These are phyloP conservation scores for Cyberlindnera xishuangbannaensis DNA, from an alignment of 805 yeast species.

Conservation along the genomic window DNA sequence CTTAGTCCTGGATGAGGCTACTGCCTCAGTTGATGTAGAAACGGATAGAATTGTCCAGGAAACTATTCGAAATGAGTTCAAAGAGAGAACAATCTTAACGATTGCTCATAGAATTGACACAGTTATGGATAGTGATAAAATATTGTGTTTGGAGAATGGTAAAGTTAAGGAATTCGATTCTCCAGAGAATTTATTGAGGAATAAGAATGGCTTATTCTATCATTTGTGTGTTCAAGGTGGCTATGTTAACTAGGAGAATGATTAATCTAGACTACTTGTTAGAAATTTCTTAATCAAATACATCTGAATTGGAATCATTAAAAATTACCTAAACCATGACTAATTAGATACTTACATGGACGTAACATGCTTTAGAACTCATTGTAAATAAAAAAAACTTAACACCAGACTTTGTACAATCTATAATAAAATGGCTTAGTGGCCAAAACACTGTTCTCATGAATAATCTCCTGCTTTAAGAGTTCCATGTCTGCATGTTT, in stretches of 20 bases:
- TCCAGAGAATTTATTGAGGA: conserved; percentile 59
- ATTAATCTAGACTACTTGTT: too few relatives aligned
- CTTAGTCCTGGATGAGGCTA: conserved; percentile 76
- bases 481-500: conserved; percentile 48
- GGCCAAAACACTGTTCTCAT: conserved; percentile 37
- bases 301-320: too few relatives aligned
- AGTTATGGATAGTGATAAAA: conserved; percentile 73
- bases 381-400: conserved; percentile 5
- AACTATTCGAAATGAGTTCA: conserved; percentile 69
- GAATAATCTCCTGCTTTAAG: conserved; percentile 45
- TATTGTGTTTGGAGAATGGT: conserved; percentile 72
- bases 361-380: too few relatives aligned
- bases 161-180: conserved; percentile 71
- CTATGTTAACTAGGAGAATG: background rate
- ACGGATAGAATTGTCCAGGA: conserved; percentile 74
- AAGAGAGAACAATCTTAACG: conserved; percentile 72
- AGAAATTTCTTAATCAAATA: too few relatives aligned
- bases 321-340: too few relatives aligned
- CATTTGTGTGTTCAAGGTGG: background rate
- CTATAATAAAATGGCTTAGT: conserved; percentile 43
- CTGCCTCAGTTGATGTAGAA: conserved; percentile 85
- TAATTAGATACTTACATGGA: too few relatives aligned
- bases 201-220: conserved; percentile 67
- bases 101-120: conserved; percentile 84
- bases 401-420: conserved; percentile 41